A percentile compares a stretch with the other conserved stretches of the same genome.
Conservation (phyloP, 2,329 filamentous ascomycete species). For the Tolypocladium paradoxum region DNA sequence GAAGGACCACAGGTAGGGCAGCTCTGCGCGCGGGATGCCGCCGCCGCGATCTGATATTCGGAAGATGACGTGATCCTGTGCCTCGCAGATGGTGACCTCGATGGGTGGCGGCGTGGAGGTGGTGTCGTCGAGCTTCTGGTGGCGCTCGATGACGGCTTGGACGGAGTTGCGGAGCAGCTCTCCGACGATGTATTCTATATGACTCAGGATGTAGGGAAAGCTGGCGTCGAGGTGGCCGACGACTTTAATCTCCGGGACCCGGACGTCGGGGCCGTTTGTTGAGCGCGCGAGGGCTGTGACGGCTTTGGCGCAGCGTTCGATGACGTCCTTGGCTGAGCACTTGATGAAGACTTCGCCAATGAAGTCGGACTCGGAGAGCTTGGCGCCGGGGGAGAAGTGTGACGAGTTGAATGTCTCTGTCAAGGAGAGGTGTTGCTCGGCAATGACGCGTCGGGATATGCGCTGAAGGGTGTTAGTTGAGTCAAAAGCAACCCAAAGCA, state of each 20-base stretch:
- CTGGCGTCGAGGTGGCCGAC: slow-evolving; percentile 79
- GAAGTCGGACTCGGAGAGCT: slow-evolving; percentile 65
- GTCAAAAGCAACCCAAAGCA: background rate
- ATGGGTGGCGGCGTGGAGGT: slow-evolving; percentile 59
- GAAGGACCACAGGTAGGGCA: slow-evolving; percentile 94
- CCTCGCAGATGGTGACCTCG: slow-evolving; percentile 89
- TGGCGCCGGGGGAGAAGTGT: slow-evolving; percentile 77
- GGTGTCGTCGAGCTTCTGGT: slow-evolving; percentile 29
- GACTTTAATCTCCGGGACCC: slow-evolving; percentile 71
- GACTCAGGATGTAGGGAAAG: slow-evolving; percentile 92
- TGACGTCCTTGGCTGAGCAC: slow-evolving; percentile 82
- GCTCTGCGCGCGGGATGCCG: slow-evolving; percentile 72
- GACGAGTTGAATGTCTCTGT: slow-evolving; percentile 89
- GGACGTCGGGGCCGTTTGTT: slow-evolving; percentile 60
- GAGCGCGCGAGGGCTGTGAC: slow-evolving; percentile 64
- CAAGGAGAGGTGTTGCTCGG: slow-evolving; percentile 90
- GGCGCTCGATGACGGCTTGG: slow-evolving; percentile 77
- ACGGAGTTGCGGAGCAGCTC: slow-evolving; percentile 93
- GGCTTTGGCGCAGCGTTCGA: slow-evolving; percentile 69
- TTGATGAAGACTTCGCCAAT: slow-evolving; percentile 93
- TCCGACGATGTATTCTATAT: slow-evolving; percentile 94
- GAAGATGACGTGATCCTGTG: slow-evolving; percentile 89
- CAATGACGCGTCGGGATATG: slow-evolving; percentile 91
- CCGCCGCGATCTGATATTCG: slow-evolving; percentile 92
- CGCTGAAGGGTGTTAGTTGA: slow-evolving; percentile 39